Evolutionary conservation across 179 eudicot genomes (phyloP).

Genomic region (Beta macrorhiza): DNA sequence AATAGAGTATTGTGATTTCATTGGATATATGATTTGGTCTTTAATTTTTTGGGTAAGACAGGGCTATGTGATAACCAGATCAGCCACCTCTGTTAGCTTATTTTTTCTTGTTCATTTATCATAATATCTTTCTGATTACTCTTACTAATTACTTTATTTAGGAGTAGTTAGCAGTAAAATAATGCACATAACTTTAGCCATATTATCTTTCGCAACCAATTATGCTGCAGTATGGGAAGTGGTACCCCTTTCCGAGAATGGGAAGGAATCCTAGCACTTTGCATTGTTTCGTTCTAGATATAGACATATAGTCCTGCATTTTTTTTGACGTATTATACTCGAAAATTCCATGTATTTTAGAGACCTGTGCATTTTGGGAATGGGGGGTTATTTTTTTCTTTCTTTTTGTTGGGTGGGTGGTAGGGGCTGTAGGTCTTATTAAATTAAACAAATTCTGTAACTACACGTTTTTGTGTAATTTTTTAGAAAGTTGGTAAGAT

Average conservation of each 20-base stretch:
- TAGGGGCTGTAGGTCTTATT: too few species aligned
- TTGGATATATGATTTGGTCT: not conserved
- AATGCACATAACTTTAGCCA: too few species aligned
- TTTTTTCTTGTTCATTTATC: not conserved
- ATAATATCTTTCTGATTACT: not conserved
- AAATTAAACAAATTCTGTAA: not conserved
- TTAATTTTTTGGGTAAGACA: not conserved
- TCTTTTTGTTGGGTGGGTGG: too few species aligned
- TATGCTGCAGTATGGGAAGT: not conserved
- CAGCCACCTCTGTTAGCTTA: not conserved
- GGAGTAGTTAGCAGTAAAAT: not conserved
- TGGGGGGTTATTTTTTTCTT: too few species aligned
- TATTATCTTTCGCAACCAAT: too few species aligned
- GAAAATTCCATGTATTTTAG: not conserved
- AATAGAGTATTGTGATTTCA: not conserved
- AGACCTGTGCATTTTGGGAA: not conserved
- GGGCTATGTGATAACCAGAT: not conserved
- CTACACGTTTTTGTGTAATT: not conserved
- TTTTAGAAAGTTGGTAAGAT: too few species aligned
- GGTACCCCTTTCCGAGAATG: not conserved
- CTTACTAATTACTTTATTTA: not conserved
- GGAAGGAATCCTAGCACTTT: slow-evolving; percentile 23
- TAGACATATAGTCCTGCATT: not conserved
- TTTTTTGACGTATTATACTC: not conserved
- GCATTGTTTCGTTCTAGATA: not conserved